Evolutionary conservation across 495 filamentous ascomycete species (phyloP), one percentile per base, ranked within the genome.

Genomic region (Hypoxylon fuscum): DNA sequence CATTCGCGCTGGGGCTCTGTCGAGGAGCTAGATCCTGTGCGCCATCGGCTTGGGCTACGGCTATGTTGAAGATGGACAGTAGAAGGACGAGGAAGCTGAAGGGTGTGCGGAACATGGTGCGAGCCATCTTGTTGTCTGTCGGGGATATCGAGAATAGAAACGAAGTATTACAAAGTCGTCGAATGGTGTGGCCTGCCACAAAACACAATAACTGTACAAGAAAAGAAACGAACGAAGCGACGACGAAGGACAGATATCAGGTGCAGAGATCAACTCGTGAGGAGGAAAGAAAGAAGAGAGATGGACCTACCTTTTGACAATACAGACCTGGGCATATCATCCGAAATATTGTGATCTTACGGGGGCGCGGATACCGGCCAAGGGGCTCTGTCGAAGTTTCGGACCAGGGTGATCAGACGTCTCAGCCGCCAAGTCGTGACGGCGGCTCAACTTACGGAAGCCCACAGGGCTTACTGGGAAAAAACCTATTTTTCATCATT

Each of bases 141-240:
- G 21, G 35, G 34, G 18, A 25, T 35, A 21, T 41, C 12, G 14
- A 46, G 17, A 10, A 23, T 32, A 22, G 23, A 9, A 37, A 7
- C 29, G 31, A 32, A 18, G 17, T 50, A 55, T 41, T 55, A 59
- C n/a, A 25, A 51, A 44, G 12, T 51, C 15, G 15, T 47, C 32
- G 22, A 25, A 60, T 60, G 50, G 12, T 61, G 62, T 66, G 55
- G 62, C 55, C 55, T 60, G 56, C 55, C 62, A 60, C 55, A 25
- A 41, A 55, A 23, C n/a, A 52, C 11, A n/a, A 31, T 55, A 56
- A 20, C 18, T 25, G 31, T 20, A 59, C 10, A 50, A 31, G 23
- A 55, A 25, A 9, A 31, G 21, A 60, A 41, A 18, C n/a, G 41
- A 32, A 49, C n/a, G 61, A 55, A 60, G 62, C 38, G 45, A 55